These are phyloP conservation scores for Tuber brumale DNA, from an alignment of 495 filamentous ascomycete species.

Conservation along the genomic window DNA sequence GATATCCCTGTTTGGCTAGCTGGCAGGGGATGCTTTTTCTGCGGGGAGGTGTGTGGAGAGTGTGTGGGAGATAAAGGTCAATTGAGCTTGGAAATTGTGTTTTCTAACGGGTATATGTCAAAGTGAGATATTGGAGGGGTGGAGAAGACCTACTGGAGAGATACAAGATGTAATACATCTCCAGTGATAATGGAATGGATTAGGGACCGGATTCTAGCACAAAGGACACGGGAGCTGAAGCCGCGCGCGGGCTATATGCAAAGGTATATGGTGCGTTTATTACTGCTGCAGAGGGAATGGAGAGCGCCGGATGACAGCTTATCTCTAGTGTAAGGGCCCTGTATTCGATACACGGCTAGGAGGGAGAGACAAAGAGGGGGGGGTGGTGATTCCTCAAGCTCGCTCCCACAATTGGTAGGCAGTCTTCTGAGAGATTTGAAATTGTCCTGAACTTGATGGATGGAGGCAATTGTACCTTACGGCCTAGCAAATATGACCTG, in stretches of 20 bases:
- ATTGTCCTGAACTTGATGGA: conserved; percentile 1
- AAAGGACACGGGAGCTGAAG: background rate
- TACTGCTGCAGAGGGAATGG: background rate
- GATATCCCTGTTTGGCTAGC: conserved; percentile 45
- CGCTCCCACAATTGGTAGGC: background rate
- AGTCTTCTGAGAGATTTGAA: conserved; percentile 4
- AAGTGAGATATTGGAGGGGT: background rate
- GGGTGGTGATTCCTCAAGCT: background rate
- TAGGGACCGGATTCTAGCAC: background rate
- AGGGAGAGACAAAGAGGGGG: background rate
- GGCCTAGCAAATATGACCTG: conserved; percentile 11
- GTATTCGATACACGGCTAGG: background rate
- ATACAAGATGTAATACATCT: conserved; percentile 42
- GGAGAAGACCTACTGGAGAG: conserved; percentile 38
- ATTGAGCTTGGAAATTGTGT: conserved; percentile 1
- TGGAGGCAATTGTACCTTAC: background rate
- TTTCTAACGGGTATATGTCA: background rate
- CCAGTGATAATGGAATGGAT: background rate
- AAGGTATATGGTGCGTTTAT: background rate
- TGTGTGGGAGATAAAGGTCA: background rate
- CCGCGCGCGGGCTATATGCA: background rate
- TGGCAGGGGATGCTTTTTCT: background rate
- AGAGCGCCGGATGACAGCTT: background rate
- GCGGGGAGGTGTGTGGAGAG: background rate
- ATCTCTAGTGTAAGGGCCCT: background rate